phyloP scores from a whole-genome alignment of 148 eudicot species.

The Cornus florida region DNA sequence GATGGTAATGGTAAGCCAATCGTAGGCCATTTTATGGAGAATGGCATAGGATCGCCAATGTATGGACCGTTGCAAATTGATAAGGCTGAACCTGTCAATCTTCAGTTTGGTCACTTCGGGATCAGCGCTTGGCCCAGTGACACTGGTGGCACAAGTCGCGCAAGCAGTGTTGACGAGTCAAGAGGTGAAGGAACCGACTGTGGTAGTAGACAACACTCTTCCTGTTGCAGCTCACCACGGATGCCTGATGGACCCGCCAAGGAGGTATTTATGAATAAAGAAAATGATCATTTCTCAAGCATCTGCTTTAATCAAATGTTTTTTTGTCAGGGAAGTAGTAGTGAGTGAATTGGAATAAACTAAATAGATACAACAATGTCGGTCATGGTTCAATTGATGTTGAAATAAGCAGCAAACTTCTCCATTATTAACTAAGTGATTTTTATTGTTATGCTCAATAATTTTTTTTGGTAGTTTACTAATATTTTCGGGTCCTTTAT shows the following conservation, averaged over 20 bases:
- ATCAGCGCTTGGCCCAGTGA: constrained; percentile 96
- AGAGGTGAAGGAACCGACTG: constrained; percentile 68
- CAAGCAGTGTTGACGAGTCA: constrained; percentile 85
- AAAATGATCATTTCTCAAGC: too few relatives aligned
- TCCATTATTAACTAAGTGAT: not conserved
- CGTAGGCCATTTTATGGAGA: constrained; percentile 32
- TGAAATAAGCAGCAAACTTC: not conserved
- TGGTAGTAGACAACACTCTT: constrained; percentile 76
- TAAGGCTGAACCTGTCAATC: constrained; percentile 83
- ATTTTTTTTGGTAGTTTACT: too few relatives aligned
- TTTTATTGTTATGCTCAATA: not conserved
- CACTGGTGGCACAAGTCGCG: constrained; percentile 80
- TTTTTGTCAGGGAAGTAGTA: too few relatives aligned
- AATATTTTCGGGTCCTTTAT: not conserved
- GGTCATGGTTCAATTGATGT: not conserved
- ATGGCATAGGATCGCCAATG: constrained; percentile 59
- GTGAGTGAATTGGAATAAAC: too few relatives aligned
- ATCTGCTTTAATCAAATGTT: too few relatives aligned
- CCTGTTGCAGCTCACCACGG: constrained; percentile 91
- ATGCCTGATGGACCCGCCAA: constrained; percentile 73
- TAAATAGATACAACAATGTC: too few relatives aligned
- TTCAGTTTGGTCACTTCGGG: constrained; percentile 98
- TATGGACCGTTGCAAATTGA: constrained; percentile 81
- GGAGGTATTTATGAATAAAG: constrained; percentile 53
- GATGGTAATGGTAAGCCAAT: constrained; percentile 53